Percentiles rank a stretch among this genome's conserved stretches.
Evolutionary conservation across 208 protist species (phyloP).

Genomic region (Acanthamoeba culbertsoni): DNA sequence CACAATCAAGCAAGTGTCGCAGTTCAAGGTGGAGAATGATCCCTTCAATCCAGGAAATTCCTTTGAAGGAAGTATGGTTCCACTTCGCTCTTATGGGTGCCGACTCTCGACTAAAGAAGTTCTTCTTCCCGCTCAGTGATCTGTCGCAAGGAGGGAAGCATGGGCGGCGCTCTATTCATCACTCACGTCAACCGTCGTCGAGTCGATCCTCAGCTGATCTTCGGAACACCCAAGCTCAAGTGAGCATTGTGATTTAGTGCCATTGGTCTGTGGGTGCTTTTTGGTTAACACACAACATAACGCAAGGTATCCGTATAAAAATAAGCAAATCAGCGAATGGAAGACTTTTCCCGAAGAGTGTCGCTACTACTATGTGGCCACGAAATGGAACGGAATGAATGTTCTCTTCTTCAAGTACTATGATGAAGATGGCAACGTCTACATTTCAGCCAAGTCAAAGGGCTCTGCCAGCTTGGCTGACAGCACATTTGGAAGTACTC

Average conservation of each 20-base stretch:
- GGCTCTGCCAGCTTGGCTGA: background rate
- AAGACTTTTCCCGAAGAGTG: background rate
- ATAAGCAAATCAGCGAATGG: background rate
- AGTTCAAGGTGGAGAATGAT: background rate
- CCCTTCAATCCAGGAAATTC: conserved; percentile 25
- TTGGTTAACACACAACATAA: background rate
- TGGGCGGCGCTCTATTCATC: conserved; percentile 14
- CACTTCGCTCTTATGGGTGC: background rate
- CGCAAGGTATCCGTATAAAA: background rate
- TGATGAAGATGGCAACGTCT: background rate
- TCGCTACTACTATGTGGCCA: background rate
- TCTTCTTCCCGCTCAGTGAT: background rate
- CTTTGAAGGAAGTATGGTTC: background rate
- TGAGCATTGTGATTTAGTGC: background rate
- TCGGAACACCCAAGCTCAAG: conserved; percentile 16
- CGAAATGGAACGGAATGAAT: conserved; percentile 38
- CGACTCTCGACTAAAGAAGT: background rate
- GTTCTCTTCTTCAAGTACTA: conserved; percentile 26
- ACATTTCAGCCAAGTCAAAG: background rate
- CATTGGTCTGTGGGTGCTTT: background rate
- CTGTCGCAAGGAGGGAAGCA: background rate
- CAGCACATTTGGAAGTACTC: background rate
- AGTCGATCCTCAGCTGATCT: background rate
- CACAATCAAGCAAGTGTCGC: background rate
- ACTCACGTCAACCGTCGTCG: background rate